Evolutionary conservation across 2,329 filamentous ascomycete genomes (phyloP), one percentile per base, ranked within the genome.

Genomic region (Didymella sp.): DNA sequence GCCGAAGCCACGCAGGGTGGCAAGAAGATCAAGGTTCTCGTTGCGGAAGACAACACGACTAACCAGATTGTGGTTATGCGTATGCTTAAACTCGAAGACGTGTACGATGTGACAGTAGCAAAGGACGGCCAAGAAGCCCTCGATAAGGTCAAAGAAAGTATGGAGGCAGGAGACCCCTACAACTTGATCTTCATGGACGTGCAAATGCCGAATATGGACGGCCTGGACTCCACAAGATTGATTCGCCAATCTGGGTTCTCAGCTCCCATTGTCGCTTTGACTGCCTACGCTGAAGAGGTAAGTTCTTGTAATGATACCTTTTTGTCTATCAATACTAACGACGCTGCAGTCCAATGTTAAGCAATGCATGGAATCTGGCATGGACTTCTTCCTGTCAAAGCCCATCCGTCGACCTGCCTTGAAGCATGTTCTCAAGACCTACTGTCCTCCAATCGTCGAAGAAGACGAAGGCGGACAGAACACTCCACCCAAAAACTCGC

Each of bases 121-220:
- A 91, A 91, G 56, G 70, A 79, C 50, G 78, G 78, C 0, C 90
- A 96, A 74, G 91, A 96, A 76, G 93, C 93, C 0, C 91, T 92
- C 57, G 92, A 96, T 60, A 81, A 89, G 25, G 92, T 96, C 63
- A 93, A 92, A 72, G 87, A 87, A 15, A 89, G 87, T 61, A 95
- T 96, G 89, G 86, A 88, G 46, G 84, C 84, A 25, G 84, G 88
- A 49, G 82, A 84, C 51, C 84, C 84, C 2, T 96, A 94, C 72
- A 91, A 96, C 65, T 82, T 97, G 24, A 94, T 97, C 61, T 95
- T 96, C 71, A 97, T 96, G 93, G 93, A 97, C 68, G 89, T 96
- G 7, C 91, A 86, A 67, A 97, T 97, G 93, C 93, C 93, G 3
- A 96, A 95, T 61, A 84, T 97, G 13, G 92, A 96, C 70, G 93